phyloP scores from a whole-genome alignment of 1,139 yeast species.

The Geotrichum klebahnii region DNA sequence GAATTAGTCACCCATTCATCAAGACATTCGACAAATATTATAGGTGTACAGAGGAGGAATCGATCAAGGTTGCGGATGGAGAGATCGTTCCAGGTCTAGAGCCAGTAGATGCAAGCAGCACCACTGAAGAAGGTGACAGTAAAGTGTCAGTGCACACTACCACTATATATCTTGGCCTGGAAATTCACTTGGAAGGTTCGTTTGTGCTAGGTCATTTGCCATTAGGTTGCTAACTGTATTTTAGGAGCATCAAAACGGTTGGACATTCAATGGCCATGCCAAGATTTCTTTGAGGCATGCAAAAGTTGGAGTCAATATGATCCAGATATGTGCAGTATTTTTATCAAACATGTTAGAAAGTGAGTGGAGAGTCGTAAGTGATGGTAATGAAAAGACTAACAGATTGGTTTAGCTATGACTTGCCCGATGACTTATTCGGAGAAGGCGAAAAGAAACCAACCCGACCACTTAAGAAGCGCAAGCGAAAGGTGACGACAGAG shows the following conservation, averaged over 20 bases:
- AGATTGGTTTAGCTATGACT: constrained; percentile 50
- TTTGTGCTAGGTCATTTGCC: not conserved
- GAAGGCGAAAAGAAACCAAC: constrained; percentile 75
- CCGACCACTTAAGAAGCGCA: constrained; percentile 48
- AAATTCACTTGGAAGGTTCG: constrained; percentile 51
- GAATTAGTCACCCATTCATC: constrained; percentile 83
- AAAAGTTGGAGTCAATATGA: constrained; percentile 66
- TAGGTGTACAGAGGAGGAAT: constrained; percentile 51
- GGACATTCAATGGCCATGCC: constrained; percentile 87
- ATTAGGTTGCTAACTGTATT: not conserved
- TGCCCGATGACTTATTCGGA: constrained; percentile 78
- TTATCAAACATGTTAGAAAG: constrained; percentile 72
- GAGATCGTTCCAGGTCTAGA: constrained; percentile 27
- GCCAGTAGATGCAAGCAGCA: constrained; percentile 31
- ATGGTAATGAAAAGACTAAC: not conserved
- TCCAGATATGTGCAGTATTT: constrained; percentile 52
- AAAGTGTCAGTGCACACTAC: constrained; percentile 56
- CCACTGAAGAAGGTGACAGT: constrained; percentile 30
- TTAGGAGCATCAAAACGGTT: constrained; percentile 46
- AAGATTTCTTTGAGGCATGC: constrained; percentile 79
- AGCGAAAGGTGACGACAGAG: constrained; percentile 33
- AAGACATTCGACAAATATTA: constrained; percentile 64
- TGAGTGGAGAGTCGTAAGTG: constrained; percentile 24
- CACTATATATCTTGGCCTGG: constrained; percentile 75
- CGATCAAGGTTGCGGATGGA: constrained; percentile 51